These are phyloP conservation scores for Ceratobasidium sp. DNA, from an alignment of 1,284 basidiomycete genomes.

Conservation along the genomic window DNA sequence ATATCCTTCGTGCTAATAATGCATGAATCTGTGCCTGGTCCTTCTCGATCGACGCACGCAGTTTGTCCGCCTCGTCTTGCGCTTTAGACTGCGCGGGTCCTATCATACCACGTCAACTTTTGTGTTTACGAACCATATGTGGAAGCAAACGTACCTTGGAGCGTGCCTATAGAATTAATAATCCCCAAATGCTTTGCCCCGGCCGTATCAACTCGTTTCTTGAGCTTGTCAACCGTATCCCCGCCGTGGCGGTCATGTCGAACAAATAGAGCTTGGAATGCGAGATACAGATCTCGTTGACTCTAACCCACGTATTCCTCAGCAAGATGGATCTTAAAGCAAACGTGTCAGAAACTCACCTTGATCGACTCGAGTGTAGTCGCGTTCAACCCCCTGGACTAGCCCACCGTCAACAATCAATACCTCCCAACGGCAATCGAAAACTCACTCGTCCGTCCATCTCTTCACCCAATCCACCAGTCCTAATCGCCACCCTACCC, in stretches of 20 bases:
- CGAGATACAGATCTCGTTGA: conserved; percentile 89
- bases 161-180: conserved; percentile 74
- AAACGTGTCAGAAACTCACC: conserved; percentile 59
- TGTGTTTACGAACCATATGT: no score
- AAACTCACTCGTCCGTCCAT: conserved; percentile 80
- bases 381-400: conserved; percentile 31
- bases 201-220: conserved; percentile 79
- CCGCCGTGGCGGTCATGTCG: conserved; percentile 85
- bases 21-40: conserved; percentile 80
- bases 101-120: no score
- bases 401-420: conserved; percentile 64
- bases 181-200: conserved; percentile 35
- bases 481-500: conserved; percentile 74
- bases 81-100: conserved; percentile 21
- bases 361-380: conserved; percentile 78
- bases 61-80: conserved; percentile 80
- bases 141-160: conserved; percentile 60
- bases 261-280: conserved; percentile 85
- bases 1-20: conserved; percentile 79
- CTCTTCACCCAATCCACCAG: conserved; percentile 80
- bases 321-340: background rate
- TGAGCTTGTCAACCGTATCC: conserved; percentile 87
- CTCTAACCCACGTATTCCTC: conserved; percentile 61
- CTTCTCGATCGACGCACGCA: conserved; percentile 76
- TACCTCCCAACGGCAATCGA: conserved; percentile 62